These are phyloP conservation scores for Coelastrella sp. DNA, from an alignment of 139 green algal species.

Conservation along the genomic window DNA sequence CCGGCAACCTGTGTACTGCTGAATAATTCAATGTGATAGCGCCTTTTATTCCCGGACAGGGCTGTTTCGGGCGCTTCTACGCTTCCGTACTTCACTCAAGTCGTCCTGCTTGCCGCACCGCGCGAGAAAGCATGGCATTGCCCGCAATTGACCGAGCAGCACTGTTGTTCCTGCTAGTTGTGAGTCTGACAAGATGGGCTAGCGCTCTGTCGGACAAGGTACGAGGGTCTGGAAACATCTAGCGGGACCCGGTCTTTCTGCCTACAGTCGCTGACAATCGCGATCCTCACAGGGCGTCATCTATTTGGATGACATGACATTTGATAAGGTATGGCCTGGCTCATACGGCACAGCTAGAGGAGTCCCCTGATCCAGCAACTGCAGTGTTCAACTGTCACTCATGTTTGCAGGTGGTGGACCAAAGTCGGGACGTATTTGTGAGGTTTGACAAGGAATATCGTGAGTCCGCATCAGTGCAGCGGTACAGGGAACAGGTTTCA, in stretches of 20 bases:
- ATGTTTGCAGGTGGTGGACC: conserved; percentile 36
- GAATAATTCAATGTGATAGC: no score
- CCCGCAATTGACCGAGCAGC: background rate
- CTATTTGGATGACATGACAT: conserved; percentile 47
- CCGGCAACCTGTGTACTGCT: no score
- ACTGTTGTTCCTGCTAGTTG: background rate
- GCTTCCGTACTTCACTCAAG: no score
- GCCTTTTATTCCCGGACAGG: no score
- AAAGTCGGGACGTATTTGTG: conserved; percentile 27
- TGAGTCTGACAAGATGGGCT: background rate
- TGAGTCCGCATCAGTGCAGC: no score
- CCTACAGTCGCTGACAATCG: no score
- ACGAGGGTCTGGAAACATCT: background rate
- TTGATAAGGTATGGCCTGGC: conserved; percentile 26
- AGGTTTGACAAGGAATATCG: conserved; percentile 39
- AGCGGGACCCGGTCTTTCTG: background rate
- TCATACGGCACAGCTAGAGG: background rate
- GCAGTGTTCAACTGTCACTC: background rate
- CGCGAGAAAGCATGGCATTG: no score
- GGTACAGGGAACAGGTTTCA: no score
- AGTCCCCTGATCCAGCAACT: background rate
- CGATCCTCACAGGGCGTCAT: conserved; percentile 20
- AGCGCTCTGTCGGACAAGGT: conserved; percentile 25
- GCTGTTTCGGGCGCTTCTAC: no score
- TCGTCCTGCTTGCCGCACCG: no score